Percentiles rank a stretch among this genome's conserved stretches.
phyloP scores from a whole-genome alignment of 345 rosid species.

The Ailanthus altissimus region DNA sequence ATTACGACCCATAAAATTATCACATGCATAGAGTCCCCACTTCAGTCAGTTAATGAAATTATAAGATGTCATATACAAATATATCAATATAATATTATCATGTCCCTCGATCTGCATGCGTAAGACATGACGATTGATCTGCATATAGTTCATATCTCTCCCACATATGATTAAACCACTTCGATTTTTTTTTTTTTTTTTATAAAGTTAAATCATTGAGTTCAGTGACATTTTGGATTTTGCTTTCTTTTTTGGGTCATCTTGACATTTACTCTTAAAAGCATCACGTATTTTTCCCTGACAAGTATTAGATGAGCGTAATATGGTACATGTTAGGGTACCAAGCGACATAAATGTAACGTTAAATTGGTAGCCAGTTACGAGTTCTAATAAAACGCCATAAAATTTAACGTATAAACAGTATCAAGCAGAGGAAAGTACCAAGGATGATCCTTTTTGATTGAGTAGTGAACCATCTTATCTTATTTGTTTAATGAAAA shows the following conservation, averaged over 20 bases:
- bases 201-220: not conserved
- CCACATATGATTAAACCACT: too few species aligned
- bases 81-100: not conserved
- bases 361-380: too few species aligned
- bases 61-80: not conserved
- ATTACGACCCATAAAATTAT: not conserved
- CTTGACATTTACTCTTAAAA: not conserved
- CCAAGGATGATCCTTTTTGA: too few species aligned
- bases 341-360: too few species aligned
- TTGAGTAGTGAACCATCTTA: too few species aligned
- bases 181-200: not conserved
- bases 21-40: slow-evolving; percentile 13
- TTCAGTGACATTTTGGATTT: not conserved
- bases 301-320: too few species aligned
- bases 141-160: not conserved
- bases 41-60: not conserved
- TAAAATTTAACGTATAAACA: too few species aligned
- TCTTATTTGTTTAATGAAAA: too few species aligned
- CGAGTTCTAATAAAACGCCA: too few species aligned
- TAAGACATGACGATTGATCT: slow-evolving; percentile 5
- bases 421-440: too few species aligned
- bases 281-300: too few species aligned
- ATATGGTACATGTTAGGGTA: too few species aligned
- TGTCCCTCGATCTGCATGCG: slow-evolving; percentile 4
- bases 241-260: not conserved